phyloP scores from a whole-genome alignment of 75 land plant genomes.

The Pinus taeda region DNA sequence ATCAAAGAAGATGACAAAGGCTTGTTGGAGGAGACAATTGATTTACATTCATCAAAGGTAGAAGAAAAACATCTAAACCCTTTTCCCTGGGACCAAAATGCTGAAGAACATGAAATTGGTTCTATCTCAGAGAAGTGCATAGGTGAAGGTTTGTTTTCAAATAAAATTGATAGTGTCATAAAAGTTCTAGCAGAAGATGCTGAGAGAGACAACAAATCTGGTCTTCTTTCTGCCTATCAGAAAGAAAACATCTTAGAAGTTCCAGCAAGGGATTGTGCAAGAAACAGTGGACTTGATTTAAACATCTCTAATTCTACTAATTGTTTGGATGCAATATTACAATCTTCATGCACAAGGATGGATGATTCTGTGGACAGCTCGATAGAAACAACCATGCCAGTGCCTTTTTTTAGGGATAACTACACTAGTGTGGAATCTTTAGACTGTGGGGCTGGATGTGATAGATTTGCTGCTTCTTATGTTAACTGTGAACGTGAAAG shows the following conservation, averaged over 20 bases:
- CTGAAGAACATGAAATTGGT: background rate
- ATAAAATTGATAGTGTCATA: background rate
- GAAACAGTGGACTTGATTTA: background rate
- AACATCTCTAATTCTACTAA: background rate
- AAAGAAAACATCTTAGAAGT: background rate
- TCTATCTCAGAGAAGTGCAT: background rate
- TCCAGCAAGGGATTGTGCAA: background rate
- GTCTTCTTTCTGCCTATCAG: background rate
- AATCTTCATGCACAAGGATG: background rate
- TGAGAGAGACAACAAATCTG: background rate
- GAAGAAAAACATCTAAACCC: slow-evolving; percentile 5
- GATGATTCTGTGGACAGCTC: background rate
- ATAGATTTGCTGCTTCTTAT: background rate
- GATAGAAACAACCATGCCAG: background rate
- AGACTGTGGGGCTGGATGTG: background rate
- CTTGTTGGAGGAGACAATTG: background rate
- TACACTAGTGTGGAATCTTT: background rate
- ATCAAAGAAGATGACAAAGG: background rate
- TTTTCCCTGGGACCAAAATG: background rate
- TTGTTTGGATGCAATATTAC: slow-evolving; percentile 1
- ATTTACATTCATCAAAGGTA: background rate
- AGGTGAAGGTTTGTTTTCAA: background rate
- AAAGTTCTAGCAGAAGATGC: background rate
- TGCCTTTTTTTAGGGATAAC: background rate
- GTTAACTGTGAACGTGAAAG: background rate